phyloP scores from a whole-genome alignment of 345 rosid species.

The Citrus glauca region DNA sequence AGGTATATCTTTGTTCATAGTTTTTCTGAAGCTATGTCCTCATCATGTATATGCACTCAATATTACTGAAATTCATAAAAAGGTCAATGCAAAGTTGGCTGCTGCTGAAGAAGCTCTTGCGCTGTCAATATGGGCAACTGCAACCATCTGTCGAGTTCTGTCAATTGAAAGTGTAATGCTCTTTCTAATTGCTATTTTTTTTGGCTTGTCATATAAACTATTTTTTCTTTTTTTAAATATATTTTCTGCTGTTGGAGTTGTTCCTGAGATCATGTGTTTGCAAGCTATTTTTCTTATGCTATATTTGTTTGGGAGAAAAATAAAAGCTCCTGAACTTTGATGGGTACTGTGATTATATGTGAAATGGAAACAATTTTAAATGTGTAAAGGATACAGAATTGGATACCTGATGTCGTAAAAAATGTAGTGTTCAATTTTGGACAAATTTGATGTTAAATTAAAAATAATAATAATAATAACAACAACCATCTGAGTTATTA shows the following conservation, averaged over 20 bases:
- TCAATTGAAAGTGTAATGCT: constrained; percentile 83
- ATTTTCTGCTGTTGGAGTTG: background rate
- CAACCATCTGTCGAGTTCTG: constrained; percentile 88
- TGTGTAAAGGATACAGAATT: background rate
- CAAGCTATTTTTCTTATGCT: background rate
- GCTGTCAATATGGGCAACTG: constrained; percentile 93
- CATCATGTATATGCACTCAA: constrained; percentile 14
- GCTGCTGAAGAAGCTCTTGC: constrained; percentile 92
- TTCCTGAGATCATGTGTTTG: background rate
- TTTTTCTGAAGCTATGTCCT: constrained; percentile 14
- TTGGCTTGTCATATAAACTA: constrained; percentile 8
- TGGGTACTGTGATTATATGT: background rate
- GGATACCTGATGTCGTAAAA: background rate
- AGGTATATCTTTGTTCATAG: constrained; percentile 42
- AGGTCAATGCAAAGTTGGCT: constrained; percentile 67
- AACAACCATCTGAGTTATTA: background rate
- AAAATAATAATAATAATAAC: background rate
- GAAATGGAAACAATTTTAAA: background rate
- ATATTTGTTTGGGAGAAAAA: background rate
- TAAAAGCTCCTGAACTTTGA: background rate
- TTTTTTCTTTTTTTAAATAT: background rate
- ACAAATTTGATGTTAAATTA: background rate
- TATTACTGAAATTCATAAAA: constrained; percentile 24
- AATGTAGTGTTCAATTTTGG: background rate
- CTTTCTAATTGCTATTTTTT: constrained; percentile 20